Evolutionary conservation across 768 basidiomycete species (phyloP).

Genomic region (Sporobolomyces phaffii): DNA sequence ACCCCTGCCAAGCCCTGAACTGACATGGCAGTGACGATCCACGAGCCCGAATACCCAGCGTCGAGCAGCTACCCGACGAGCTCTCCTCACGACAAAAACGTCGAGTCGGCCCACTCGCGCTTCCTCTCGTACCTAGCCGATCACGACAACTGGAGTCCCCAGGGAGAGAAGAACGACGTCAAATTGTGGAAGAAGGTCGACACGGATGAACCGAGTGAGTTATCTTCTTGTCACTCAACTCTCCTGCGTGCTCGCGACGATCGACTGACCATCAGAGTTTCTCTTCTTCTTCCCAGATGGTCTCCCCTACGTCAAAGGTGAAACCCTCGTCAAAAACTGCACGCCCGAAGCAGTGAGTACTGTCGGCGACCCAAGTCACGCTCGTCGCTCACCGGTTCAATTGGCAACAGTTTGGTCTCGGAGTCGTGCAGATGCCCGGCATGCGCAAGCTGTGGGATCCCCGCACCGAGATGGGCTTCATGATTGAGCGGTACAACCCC

Average conservation of each 20-base stretch:
- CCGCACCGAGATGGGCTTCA: slow-evolving; percentile 8
- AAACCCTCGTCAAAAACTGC: slow-evolving; percentile 9
- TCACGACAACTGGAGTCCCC: not conserved
- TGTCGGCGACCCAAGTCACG: no score
- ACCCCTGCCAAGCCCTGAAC: not conserved
- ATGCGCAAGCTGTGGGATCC: slow-evolving; percentile 31
- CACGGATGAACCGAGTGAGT: slow-evolving; percentile 10
- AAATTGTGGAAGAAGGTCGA: not conserved
- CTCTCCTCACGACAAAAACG: not conserved
- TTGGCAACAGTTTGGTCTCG: slow-evolving; percentile 9
- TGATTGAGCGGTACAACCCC: slow-evolving; percentile 15
- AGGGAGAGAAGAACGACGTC: slow-evolving; percentile 10
- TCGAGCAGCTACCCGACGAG: slow-evolving; percentile 1
- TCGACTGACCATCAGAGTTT: not conserved
- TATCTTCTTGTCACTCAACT: no score
- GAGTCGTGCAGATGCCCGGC: slow-evolving; percentile 22
- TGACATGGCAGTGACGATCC: slow-evolving; percentile 5
- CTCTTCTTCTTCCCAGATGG: not conserved
- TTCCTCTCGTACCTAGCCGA: slow-evolving; percentile 12
- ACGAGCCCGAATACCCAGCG: slow-evolving; percentile 12
- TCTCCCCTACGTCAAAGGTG: slow-evolving; percentile 9
- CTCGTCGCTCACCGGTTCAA: not conserved
- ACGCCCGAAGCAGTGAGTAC: slow-evolving; percentile 16
- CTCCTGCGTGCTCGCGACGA: no score
- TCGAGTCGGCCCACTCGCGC: slow-evolving; percentile 7